Conservation (phyloP, 2,329 filamentous ascomycete genomes). For the Knufia fluminis region DNA sequence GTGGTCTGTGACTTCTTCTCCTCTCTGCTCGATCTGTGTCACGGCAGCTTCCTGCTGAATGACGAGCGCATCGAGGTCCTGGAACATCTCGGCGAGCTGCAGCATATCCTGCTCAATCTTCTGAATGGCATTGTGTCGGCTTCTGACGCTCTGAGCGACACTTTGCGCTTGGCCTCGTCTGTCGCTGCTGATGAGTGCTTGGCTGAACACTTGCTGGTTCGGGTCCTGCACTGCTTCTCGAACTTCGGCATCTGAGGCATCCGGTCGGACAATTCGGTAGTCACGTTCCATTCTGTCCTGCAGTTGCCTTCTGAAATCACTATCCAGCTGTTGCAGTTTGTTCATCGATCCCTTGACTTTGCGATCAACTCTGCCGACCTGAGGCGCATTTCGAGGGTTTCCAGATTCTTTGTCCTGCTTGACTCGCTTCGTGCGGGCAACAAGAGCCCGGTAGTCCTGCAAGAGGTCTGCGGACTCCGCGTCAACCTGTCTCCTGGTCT, state of each 20-base stretch:
- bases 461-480: slow-evolving; percentile 69
- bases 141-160: slow-evolving; percentile 68
- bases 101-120: slow-evolving; percentile 89
- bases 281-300: slow-evolving; percentile 80
- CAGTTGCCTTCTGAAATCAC: slow-evolving; percentile 67
- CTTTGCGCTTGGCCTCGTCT: slow-evolving; percentile 72
- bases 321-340: slow-evolving; percentile 71
- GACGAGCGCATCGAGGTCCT: slow-evolving; percentile 77
- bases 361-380: slow-evolving; percentile 72
- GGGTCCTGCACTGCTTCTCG: slow-evolving; percentile 64
- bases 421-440: slow-evolving; percentile 67
- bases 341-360: slow-evolving; percentile 73
- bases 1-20: slow-evolving; percentile 74
- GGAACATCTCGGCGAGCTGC: slow-evolving; percentile 77
- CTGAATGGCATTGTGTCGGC: slow-evolving; percentile 76
- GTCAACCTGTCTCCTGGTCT: slow-evolving; percentile 62
- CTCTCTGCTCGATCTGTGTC: slow-evolving; percentile 73
- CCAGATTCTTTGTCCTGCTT: slow-evolving; percentile 73
- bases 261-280: slow-evolving; percentile 78
- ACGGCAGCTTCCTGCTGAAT: slow-evolving; percentile 78
- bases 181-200: slow-evolving; percentile 73
- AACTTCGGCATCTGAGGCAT: slow-evolving; percentile 71
- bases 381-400: slow-evolving; percentile 62
- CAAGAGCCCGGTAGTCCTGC: slow-evolving; percentile 69
- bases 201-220: slow-evolving; percentile 74